phyloP scores from a whole-genome alignment of 1,284 basidiomycete species.

The Testicularia cyperi region DNA sequence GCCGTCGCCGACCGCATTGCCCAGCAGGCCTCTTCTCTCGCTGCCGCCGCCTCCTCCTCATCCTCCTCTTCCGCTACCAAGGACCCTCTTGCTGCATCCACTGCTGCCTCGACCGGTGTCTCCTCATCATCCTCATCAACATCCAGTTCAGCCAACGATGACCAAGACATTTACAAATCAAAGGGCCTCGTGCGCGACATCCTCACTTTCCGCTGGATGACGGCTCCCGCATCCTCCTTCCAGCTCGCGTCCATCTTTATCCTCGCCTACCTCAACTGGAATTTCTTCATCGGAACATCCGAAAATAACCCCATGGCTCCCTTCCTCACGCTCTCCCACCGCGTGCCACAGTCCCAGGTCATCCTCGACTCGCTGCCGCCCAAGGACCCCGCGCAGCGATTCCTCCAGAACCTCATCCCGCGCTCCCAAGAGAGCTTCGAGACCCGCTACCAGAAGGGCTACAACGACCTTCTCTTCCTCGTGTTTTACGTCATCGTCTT shows the following conservation, averaged over 20 bases:
- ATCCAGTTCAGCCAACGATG: slow-evolving; percentile 4
- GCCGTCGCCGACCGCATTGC: slow-evolving; percentile 34
- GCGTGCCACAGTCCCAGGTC: slow-evolving; percentile 63
- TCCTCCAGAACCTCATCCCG: slow-evolving; percentile 22
- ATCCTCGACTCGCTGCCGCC: slow-evolving; percentile 60
- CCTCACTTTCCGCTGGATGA: slow-evolving; percentile 52
- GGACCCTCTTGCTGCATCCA: slow-evolving; percentile 18
- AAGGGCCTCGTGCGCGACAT: slow-evolving; percentile 38
- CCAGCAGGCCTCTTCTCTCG: too few species aligned
- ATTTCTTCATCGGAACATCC: slow-evolving; percentile 63
- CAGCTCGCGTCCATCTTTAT: slow-evolving; percentile 71
- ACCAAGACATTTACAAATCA: slow-evolving; percentile 31
- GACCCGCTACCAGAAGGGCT: slow-evolving; percentile 52
- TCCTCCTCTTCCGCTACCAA: slow-evolving; percentile 3
- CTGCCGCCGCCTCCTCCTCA: slow-evolving; percentile 6
- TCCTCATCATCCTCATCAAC: too few species aligned
- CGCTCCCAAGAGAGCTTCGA: slow-evolving; percentile 21
- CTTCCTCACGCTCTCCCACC: slow-evolving; percentile 76
- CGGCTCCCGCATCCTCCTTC: slow-evolving; percentile 44
- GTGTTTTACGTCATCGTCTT: slow-evolving; percentile 86
- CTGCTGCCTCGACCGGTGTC: not conserved
- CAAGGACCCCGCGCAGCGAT: slow-evolving; percentile 9
- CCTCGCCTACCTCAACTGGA: slow-evolving; percentile 73
- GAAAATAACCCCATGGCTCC: slow-evolving; percentile 74
- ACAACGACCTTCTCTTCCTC: slow-evolving; percentile 75